Evolutionary conservation across 2,329 filamentous ascomycete species (phyloP).

Genomic region (Clarireedia homoeocarpa): DNA sequence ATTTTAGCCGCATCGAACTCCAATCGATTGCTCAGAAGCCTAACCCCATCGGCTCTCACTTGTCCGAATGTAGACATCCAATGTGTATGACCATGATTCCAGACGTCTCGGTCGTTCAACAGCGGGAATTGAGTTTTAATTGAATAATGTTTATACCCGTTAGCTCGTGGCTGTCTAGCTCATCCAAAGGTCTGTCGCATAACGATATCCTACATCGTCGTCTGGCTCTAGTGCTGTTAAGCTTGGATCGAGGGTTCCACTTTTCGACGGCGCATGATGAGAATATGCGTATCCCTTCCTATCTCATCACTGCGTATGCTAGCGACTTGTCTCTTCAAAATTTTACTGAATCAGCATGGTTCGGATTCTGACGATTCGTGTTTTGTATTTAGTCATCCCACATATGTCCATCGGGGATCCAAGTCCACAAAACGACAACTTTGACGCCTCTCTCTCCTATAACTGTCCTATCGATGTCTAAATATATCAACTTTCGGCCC

Average conservation of each 20-base stretch:
- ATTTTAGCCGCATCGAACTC: too few species aligned
- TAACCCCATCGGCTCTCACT: background rate
- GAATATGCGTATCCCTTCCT: background rate
- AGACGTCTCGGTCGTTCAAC: background rate
- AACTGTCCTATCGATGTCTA: background rate
- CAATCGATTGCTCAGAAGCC: background rate
- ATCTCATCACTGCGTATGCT: background rate
- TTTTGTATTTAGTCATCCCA: background rate
- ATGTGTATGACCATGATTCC: slow-evolving; percentile 5
- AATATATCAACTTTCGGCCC: background rate
- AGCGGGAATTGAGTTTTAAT: background rate
- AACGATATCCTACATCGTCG: background rate
- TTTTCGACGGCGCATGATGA: slow-evolving; percentile 5
- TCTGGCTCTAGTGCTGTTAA: background rate
- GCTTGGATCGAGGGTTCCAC: background rate
- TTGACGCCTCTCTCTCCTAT: background rate
- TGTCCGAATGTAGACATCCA: background rate
- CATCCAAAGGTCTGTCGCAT: slow-evolving; percentile 1
- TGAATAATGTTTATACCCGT: background rate
- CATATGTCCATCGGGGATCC: too few species aligned
- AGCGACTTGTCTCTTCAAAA: background rate
- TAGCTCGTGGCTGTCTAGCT: background rate
- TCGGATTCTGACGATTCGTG: background rate
- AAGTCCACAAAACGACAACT: background rate
- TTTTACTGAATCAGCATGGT: background rate